Conservation (phyloP, 2,329 filamentous ascomycete genomes). For the Lomentospora prolificans region DNA sequence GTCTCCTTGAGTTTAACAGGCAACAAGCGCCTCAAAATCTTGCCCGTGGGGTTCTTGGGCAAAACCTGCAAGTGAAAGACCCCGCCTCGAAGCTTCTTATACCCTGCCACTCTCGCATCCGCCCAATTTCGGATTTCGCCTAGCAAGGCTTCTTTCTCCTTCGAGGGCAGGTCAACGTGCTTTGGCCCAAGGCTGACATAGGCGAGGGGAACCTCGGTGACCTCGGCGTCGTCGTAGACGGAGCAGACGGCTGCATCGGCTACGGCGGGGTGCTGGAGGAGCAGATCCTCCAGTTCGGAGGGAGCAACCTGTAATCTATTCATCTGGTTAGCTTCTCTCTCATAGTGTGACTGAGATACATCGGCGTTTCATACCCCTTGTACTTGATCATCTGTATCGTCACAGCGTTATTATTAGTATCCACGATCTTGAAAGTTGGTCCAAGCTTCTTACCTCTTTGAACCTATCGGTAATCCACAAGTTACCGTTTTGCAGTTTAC, state of each 20-base stretch:
- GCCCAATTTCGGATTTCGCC: background rate
- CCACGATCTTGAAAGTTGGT: background rate
- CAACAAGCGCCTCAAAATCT: constrained; percentile 5
- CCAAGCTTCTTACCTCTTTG: constrained; percentile 4
- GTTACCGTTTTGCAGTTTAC: background rate
- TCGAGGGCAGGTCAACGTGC: background rate
- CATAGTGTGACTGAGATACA: background rate
- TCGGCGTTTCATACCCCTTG: background rate
- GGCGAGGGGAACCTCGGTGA: constrained; percentile 1
- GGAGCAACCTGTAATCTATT: background rate
- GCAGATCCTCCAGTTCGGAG: constrained; percentile 1
- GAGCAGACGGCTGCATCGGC: constrained; percentile 1
- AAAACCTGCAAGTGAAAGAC: constrained; percentile 1
- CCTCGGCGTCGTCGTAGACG: constrained; percentile 1
- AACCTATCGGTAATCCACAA: constrained; percentile 4
- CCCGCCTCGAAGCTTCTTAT: background rate
- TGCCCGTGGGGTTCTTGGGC: constrained; percentile 3
- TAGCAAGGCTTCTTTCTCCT: background rate
- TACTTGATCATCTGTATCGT: constrained; percentile 2
- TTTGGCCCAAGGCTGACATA: background rate
- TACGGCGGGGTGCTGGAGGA: background rate
- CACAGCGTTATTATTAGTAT: background rate
- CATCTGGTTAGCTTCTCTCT: background rate
- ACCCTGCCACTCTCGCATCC: background rate
- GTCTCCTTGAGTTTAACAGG: background rate